Conservation (phyloP, 164 flowering plant genomes). For the Tinospora cordifolia region DNA sequence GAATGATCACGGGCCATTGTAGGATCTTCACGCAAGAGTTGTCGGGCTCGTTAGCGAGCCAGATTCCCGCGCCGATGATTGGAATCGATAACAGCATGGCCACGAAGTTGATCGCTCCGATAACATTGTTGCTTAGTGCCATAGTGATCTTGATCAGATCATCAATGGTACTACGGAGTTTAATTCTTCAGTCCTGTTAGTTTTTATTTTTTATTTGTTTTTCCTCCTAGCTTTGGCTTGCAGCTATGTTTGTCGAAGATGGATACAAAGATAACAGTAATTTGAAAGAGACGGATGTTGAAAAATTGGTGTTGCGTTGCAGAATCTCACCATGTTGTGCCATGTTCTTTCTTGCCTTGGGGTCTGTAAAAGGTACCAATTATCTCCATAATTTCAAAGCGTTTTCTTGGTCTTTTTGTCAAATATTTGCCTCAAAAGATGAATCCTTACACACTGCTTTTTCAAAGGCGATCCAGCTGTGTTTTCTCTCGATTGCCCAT, state of each 20-base stretch:
- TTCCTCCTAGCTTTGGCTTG: no score
- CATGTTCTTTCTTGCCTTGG: conserved; percentile 12
- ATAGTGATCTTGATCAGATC: conserved; percentile 26
- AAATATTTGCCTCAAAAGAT: neutral
- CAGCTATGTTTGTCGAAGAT: no score
- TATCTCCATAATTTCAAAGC: neutral
- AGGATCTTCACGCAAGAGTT: conserved; percentile 73
- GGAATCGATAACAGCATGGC: conserved; percentile 82
- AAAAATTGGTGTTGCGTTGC: conserved; percentile 4
- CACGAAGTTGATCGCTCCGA: conserved; percentile 75
- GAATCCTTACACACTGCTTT: neutral
- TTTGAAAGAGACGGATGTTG: neutral
- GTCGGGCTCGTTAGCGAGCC: conserved; percentile 66
- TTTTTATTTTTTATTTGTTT: no score
- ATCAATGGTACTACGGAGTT: no score
- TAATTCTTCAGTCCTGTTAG: no score
- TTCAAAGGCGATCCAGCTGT: neutral
- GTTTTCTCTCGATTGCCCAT: no score
- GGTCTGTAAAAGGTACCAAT: conserved; percentile 24
- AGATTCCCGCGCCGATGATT: conserved; percentile 77
- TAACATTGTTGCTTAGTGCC: conserved; percentile 82
- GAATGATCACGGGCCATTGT: conserved; percentile 86
- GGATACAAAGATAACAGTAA: no score
- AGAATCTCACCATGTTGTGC: neutral
- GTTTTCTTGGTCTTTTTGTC: neutral